phyloP scores from a whole-genome alignment of 2,329 filamentous ascomycete species.

The Seiridium cupressi region DNA sequence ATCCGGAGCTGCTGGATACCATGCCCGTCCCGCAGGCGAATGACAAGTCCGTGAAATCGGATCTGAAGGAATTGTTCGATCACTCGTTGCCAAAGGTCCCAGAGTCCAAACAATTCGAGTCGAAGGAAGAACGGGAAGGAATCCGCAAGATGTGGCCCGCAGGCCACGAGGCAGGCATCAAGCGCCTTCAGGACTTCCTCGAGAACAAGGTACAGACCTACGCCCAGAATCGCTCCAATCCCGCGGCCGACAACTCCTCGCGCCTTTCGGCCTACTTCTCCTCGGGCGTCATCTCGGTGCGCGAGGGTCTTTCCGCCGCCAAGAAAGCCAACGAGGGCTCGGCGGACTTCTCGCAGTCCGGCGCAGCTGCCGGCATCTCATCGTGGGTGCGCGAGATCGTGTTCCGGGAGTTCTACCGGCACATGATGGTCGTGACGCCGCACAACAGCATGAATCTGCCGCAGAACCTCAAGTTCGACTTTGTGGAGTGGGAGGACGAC shows the following conservation, averaged over 20 bases:
- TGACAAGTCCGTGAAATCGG: slow-evolving; percentile 28
- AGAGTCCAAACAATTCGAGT: slow-evolving; percentile 27
- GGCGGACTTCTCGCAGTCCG: slow-evolving; percentile 14
- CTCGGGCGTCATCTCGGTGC: slow-evolving; percentile 23
- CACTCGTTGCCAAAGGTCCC: slow-evolving; percentile 25
- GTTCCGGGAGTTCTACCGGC: slow-evolving; percentile 25
- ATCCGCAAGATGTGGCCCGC: slow-evolving; percentile 34
- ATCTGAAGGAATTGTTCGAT: slow-evolving; percentile 22
- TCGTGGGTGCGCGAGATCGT: slow-evolving; percentile 24
- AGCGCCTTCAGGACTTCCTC: slow-evolving; percentile 28
- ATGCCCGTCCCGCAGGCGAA: slow-evolving; percentile 23
- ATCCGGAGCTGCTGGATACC: slow-evolving; percentile 46
- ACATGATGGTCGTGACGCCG: slow-evolving; percentile 18
- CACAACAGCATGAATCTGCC: slow-evolving; percentile 64
- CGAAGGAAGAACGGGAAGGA: slow-evolving; percentile 25
- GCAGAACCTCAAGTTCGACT: slow-evolving; percentile 69
- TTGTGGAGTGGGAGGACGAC: slow-evolving; percentile 66
- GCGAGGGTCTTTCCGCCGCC: slow-evolving; percentile 16
- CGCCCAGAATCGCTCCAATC: slow-evolving; percentile 27
- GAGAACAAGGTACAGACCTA: slow-evolving; percentile 29
- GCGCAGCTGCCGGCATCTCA: slow-evolving; percentile 12
- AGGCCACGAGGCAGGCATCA: slow-evolving; percentile 28
- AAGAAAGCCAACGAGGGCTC: slow-evolving; percentile 9
- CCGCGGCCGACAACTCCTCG: slow-evolving; percentile 30
- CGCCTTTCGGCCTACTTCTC: slow-evolving; percentile 32